Base-by-base conservation (phyloP, 805 yeast genomes). In the Cyberlindnera mrakii region DNA sequence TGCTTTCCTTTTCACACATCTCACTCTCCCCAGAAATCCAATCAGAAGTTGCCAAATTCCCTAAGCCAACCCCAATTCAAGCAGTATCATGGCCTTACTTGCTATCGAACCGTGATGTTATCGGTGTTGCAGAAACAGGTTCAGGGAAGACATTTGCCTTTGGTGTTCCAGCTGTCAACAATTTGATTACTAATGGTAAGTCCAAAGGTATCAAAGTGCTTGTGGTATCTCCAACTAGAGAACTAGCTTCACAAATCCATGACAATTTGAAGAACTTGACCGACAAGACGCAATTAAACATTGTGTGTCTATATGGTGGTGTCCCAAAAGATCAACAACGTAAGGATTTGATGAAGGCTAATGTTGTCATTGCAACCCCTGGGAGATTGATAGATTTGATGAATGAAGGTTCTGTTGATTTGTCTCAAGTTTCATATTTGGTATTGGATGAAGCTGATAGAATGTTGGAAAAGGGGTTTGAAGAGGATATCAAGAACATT, bases 61-160 rank as follows among this genome's bases (percentile, higher is more conserved):
- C 87, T 14, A 82, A 79, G 55, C 99, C 99, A 42, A 90, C 98
- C 6, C 98, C 98, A 31, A 91, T 91, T 55, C 99, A 91, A 70
- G 77, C 96, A 29, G 87, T 80, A 36, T 77, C 97, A 8, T 93
- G 98, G 98, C 98, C 99, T 51, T 88, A 78, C 59, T 67, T 91
- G 41, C 67, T 89, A 40, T 67, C 77, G 17, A 84, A 85, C 15
- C 75, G 82, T 45, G 99, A 91, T 61, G 95, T 90, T 20, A 78
- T 91, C 52, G 99, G 98, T 63, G 96, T 91, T 51, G 99, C 99
- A 13, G 97, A 91, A 67, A 91, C 99, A 3, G 99, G 99, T 32
- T 87, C 96, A 1, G 99, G 99, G 59, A 91, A 91, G 65, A 91
- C 99, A 0, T 83, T 91, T 66, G 98, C 96, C 0, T 93, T 91